Evolutionary conservation across 2,329 filamentous ascomycete species (phyloP), one percentile per base, ranked within the genome.

Genomic region (Paecilomyces niveus): DNA sequence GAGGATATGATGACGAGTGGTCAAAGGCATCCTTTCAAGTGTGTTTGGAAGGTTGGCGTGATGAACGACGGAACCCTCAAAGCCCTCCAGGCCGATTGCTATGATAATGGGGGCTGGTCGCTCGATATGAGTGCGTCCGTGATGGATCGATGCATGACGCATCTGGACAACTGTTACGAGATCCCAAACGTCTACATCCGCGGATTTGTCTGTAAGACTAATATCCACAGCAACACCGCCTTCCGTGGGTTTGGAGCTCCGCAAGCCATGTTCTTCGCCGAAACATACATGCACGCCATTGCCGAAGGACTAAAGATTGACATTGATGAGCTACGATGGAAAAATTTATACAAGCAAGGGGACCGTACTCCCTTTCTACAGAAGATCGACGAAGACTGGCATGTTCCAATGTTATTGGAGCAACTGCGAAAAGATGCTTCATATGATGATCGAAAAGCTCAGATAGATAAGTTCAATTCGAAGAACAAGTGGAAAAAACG

Each of bases 1-100:
- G 91, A 96, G 68, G 91, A 96, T 70, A 96, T 96, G 81, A 75
- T 89, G 50, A 89, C 87, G 4, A 90, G 87, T 57, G 91, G 91
- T 1, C 90, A 95, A 74, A 82, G 91, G 7, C 91, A 96, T 71
- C 91, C 91, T 0, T 93, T 95, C 81, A 78, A 94, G 4, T 85
- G 82, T 9, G 81, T 83, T 58, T 96, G 91, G 89, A 94, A 61
- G 31, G 57, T 67, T 1, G 65, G 64, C 0, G 61, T 64, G 13
- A 63, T 57, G 39, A 54, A 57, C 5, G 57, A 61, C 18, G 65
- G 65, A 3, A 65, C 54, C 3, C 54, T 67, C 0, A 26, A 63
- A 6, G 59, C 58, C 15, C 21, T 61, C 18, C 58, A 61, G 32
- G 57, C 58, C 4, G 64, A 67, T 53, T 59, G 58, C 9, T 68